Percentiles rank a stretch among this genome's conserved stretches.
These are phyloP conservation scores for Polyrhizophydium stewartii DNA, from an alignment of 371 early-diverging fungal species.

Conservation along the genomic window DNA sequence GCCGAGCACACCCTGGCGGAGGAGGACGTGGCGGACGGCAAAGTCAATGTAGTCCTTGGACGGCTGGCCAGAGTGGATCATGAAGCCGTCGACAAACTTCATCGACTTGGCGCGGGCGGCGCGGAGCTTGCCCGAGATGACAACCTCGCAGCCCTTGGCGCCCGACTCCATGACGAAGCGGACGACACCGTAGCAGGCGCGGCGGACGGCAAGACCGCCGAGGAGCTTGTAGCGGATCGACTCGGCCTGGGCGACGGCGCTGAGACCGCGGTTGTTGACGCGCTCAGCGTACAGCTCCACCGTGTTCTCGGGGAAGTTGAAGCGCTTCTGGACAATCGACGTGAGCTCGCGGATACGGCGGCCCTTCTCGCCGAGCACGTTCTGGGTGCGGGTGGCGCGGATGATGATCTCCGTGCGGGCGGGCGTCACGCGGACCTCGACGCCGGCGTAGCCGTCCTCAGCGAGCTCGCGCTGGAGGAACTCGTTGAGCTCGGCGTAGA, in stretches of 20 bases:
- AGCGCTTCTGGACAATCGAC: constrained; percentile 97
- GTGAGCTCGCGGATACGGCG: constrained; percentile 99
- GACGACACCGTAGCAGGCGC: constrained; percentile 98
- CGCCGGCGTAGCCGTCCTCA: constrained; percentile 85
- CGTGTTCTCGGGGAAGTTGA: constrained; percentile 96
- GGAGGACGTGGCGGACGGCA: constrained; percentile 97
- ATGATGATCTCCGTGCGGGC: constrained; percentile 99
- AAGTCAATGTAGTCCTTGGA: constrained; percentile 96
- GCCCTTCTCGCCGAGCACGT: constrained; percentile 98
- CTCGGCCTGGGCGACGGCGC: constrained; percentile 99
- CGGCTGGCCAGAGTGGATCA: constrained; percentile 99
- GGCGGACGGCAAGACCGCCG: constrained; percentile 95
- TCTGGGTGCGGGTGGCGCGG: constrained; percentile 97
- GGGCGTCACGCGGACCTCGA: constrained; percentile 98
- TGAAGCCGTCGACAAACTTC: constrained; percentile 99
- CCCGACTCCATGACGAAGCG: constrained; percentile 99
- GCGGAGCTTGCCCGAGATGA: constrained; percentile 99
- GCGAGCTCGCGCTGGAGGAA: constrained; percentile 92
- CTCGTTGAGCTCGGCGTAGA: constrained; percentile 99
- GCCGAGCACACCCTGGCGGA: constrained; percentile 99
- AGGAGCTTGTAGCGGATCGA: constrained; percentile 97
- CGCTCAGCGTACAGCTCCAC: constrained; percentile 99
- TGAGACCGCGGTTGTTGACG: constrained; percentile 97
- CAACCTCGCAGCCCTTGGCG: constrained; percentile 99
- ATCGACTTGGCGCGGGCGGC: constrained; percentile 99